Evolutionary conservation across 2,329 filamentous ascomycete species (phyloP), one percentile per base, ranked within the genome.

Genomic region (Diaporthe citriasiana): DNA sequence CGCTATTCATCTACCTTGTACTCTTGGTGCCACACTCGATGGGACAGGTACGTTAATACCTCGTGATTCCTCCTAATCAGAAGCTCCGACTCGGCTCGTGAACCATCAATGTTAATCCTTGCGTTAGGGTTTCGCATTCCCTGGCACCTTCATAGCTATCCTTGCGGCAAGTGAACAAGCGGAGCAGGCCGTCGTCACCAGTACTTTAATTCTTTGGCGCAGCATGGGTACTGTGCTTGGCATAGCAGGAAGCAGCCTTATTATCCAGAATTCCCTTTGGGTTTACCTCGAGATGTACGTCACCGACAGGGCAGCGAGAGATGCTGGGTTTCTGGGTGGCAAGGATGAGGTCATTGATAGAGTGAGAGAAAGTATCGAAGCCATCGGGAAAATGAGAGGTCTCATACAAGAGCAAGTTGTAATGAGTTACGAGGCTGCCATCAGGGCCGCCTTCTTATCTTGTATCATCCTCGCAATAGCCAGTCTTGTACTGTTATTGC

Each of bases 221-320:
- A 82, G 89, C 73, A 82, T 95, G 7, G 94, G 93, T 9, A 89
- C 88, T 72, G 93, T 95, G 0, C 87, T 95, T 79, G 94, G 93
- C n/a, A 89, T 95, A 57, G 91, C 93, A 0, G 84, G 88, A 70
- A 93, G 91, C 77, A 93, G 92, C 79, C 87, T 95, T 73, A 89
- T 95, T 10, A 84, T 95, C 75, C 93, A 96, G 83, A 95, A 95
- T 78, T 87, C 89, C 0, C 84, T 96, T 69, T 82, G 89, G 12
- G 83, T 86, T 25, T 92, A 91, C 77, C 85, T 96, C 7, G 82
- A 89, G 6, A 76, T 80, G 15, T 86, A 88, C 45, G 91, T 95
- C 12, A 75, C 74, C 22, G 74, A 75, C 27, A 45, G 60, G 22
- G 86, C 85, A 0, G 92, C 90, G 0, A 84, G 85, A 0, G 85